Base-by-base conservation (phyloP, 148 eudicot species). In the Rhododendron mucronatum region DNA sequence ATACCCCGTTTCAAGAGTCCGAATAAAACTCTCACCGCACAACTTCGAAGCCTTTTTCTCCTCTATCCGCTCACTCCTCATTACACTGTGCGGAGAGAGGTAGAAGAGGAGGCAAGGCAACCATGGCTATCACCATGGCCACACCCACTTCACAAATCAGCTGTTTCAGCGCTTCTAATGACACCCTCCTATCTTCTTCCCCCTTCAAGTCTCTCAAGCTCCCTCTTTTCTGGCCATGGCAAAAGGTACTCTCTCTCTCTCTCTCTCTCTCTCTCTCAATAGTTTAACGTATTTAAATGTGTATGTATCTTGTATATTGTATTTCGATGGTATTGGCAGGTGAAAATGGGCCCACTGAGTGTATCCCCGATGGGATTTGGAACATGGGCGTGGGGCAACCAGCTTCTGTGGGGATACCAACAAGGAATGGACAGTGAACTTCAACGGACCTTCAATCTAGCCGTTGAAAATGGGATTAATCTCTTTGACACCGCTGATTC, bases 331-430 rank as follows among this genome's bases (percentile, higher is more conserved):
- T 10, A 71, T 63, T 89, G 77, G 48, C 85, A 94, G 95, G 92
- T 95, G 51, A 96, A 96, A 81, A 81, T 96, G 87, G 98, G 96
- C 2, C 93, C 94, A 20, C 67, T 95, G 86, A 93, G 88, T 88
- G 95, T 93, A 84, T 97, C 98, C 75, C 95, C 98, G 33, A 95
- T 95, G 98, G 99, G 99, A 26, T 97, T 97, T 63, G 99, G 99
- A 76, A 97, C 99, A 0, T 97, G 99, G 99, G 99, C 99, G 11
- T 95, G 99, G 99, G 99, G 99, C 3, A 95, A 97, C 86, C 95
- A 94, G 90, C 92, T 97, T 61, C 88, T 95, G 23, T 97, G 99
- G 99, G 99, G 98, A 21, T 96, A 96, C 83, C 87, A 94, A 82
- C 90, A 95, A 88, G 93, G 95, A 39, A 96, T 96, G 98, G 99